Conservation (phyloP, 2,329 filamentous ascomycete species). For the Reticulascus tulasneorum region DNA sequence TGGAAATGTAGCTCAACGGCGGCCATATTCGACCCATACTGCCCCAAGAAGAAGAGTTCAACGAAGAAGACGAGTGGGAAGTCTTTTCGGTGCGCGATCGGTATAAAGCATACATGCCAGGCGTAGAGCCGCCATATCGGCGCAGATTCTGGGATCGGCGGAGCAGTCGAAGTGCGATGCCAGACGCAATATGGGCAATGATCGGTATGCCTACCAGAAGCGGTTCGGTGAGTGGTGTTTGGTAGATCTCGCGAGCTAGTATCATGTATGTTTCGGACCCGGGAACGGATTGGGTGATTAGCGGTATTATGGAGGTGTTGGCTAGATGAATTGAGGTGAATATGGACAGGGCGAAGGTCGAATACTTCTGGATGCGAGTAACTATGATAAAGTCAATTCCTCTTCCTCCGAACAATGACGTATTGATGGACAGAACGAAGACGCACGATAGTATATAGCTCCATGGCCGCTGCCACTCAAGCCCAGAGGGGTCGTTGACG, state of each 20-base stretch:
- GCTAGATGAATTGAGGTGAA: conserved; percentile 74
- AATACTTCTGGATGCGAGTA: conserved; percentile 78
- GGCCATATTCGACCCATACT: conserved; percentile 57
- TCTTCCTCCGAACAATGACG: conserved; percentile 16
- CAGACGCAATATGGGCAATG: conserved; percentile 70
- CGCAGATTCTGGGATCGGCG: conserved; percentile 66
- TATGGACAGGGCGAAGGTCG: conserved; percentile 75
- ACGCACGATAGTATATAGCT: conserved; percentile 71
- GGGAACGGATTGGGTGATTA: conserved; percentile 67
- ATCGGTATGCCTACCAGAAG: conserved; percentile 74
- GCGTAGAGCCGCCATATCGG: conserved; percentile 70
- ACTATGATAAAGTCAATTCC: conserved; percentile 41
- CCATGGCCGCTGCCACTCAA: conserved; percentile 62
- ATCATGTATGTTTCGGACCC: conserved; percentile 82
- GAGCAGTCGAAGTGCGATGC: conserved; percentile 71
- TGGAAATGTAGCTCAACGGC: conserved; percentile 62
- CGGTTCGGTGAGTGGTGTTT: conserved; percentile 75
- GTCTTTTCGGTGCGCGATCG: conserved; percentile 26
- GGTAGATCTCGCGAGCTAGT: conserved; percentile 88
- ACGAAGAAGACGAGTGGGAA: conserved; percentile 24
- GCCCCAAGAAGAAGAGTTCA: conserved; percentile 19
- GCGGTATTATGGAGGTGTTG: conserved; percentile 78
- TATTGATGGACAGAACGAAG: not conserved
- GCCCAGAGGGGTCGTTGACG: conserved; percentile 44
- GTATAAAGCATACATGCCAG: conserved; percentile 41